Evolutionary conservation across 2,329 filamentous ascomycete genomes (phyloP).

Genomic region (Colletotrichum graminicola): DNA sequence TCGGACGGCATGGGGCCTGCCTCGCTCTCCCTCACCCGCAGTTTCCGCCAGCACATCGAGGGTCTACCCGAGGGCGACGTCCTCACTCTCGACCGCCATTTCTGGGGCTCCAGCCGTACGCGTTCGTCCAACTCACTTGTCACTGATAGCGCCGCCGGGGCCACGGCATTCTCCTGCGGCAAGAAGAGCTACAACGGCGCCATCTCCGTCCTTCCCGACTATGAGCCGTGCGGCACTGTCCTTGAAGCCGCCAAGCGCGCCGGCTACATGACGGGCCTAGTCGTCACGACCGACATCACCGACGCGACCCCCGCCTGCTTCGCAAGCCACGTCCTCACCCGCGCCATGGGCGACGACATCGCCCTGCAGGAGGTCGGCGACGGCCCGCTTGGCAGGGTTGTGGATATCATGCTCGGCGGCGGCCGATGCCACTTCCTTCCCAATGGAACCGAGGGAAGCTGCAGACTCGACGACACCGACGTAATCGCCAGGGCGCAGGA

Average conservation of each 20-base stretch:
- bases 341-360: constrained; percentile 88
- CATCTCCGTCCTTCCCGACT: constrained; percentile 88
- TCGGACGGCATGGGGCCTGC: constrained; percentile 98
- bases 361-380: constrained; percentile 92
- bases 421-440: constrained; percentile 93
- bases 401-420: constrained; percentile 93
- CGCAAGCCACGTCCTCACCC: constrained; percentile 84
- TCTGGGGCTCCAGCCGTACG: constrained; percentile 91
- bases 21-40: constrained; percentile 86
- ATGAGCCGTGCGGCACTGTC: constrained; percentile 88
- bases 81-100: constrained; percentile 85
- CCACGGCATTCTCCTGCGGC: constrained; percentile 94
- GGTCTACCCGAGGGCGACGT: constrained; percentile 80
- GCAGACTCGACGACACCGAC: constrained; percentile 82
- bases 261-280: constrained; percentile 92
- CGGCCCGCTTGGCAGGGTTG: constrained; percentile 85
- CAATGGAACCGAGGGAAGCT: constrained; percentile 84
- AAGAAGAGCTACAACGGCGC: constrained; percentile 97
- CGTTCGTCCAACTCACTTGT: constrained; percentile 86
- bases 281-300: constrained; percentile 94
- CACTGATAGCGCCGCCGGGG: constrained; percentile 96
- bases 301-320: constrained; percentile 98
- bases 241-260: constrained; percentile 93
- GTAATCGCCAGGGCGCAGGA: constrained; percentile 79
- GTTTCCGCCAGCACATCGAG: constrained; percentile 83